A percentile compares a stretch with the other conserved stretches of the same genome.
phyloP scores from a whole-genome alignment of 2,329 filamentous ascomycete species.

The Trichoderma pleuroti region DNA sequence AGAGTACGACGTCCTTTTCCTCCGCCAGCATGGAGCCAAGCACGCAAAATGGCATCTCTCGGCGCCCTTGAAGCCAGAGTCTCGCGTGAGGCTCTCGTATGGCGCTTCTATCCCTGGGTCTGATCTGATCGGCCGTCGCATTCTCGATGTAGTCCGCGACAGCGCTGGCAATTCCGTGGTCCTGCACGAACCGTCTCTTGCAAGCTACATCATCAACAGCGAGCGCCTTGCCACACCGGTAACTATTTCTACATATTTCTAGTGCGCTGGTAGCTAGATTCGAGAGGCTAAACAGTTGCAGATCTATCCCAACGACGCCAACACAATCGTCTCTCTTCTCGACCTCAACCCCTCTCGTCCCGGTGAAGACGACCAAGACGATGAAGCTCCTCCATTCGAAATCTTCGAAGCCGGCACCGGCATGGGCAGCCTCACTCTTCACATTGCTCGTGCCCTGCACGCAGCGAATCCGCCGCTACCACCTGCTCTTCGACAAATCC shows the following conservation, averaged over 20 bases:
- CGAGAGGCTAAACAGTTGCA: conserved; percentile 6
- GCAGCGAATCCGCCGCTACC: conserved; percentile 60
- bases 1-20: conserved; percentile 42
- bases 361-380: conserved; percentile 32
- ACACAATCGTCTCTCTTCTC: conserved; percentile 69
- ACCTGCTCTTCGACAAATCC: conserved; percentile 38
- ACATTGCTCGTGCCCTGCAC: conserved; percentile 72
- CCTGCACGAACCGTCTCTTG: conserved; percentile 63
- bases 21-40: conserved; percentile 37
- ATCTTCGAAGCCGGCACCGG: conserved; percentile 83
- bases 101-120: conserved; percentile 47
- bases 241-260: background rate
- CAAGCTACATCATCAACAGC: conserved; percentile 67
- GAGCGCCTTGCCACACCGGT: conserved; percentile 69
- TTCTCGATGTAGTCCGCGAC: conserved; percentile 57
- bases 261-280: background rate
- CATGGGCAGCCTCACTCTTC: conserved; percentile 74
- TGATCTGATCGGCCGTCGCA: conserved; percentile 61
- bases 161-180: conserved; percentile 49
- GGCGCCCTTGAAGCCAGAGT: conserved; percentile 32
- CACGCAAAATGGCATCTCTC: conserved; percentile 39
- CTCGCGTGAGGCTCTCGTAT: conserved; percentile 38
- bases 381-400: conserved; percentile 51
- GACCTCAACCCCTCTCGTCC: conserved; percentile 62
- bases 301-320: conserved; percentile 69